These are phyloP conservation scores for Butyriboletus loyo DNA, from an alignment of 768 basidiomycete species.

Conservation along the genomic window DNA sequence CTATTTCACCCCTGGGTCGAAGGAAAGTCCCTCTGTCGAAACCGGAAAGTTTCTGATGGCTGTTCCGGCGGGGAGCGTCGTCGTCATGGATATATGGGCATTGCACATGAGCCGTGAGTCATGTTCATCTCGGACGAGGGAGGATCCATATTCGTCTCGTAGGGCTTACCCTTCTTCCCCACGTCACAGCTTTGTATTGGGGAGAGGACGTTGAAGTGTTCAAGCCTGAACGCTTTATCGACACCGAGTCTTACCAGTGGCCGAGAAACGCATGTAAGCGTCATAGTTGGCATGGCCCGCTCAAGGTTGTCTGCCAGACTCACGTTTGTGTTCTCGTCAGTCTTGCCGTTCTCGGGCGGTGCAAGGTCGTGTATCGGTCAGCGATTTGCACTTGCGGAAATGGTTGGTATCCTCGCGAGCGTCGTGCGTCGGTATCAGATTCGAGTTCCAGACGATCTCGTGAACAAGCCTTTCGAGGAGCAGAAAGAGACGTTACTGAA, in stretches of 20 bases:
- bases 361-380: conserved; percentile 49
- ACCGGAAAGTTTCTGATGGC: conserved; percentile 33
- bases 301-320: not conserved
- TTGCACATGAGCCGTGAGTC: conserved; percentile 46
- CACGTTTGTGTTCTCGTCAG: conserved; percentile 18
- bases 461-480: conserved; percentile 24
- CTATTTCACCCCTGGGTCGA: conserved; percentile 31
- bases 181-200: conserved; percentile 44
- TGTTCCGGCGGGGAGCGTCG: conserved; percentile 37
- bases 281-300: not conserved
- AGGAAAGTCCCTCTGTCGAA: conserved; percentile 9
- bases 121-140: not conserved
- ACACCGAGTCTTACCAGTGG: conserved; percentile 48
- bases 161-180: not conserved
- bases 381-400: conserved; percentile 44
- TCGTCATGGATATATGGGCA: conserved; percentile 41
- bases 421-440: conserved; percentile 43
- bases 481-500: conserved; percentile 34
- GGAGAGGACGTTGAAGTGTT: conserved; percentile 44
- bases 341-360: conserved; percentile 45
- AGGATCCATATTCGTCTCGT: not conserved
- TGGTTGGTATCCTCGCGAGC: conserved; percentile 41
- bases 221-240: conserved; percentile 50
- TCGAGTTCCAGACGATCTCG: conserved; percentile 37
- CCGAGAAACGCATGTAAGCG: conserved; percentile 48